These are phyloP conservation scores for Apiospora phragmitis DNA, from an alignment of 2,329 filamentous ascomycete genomes.

Conservation along the genomic window DNA sequence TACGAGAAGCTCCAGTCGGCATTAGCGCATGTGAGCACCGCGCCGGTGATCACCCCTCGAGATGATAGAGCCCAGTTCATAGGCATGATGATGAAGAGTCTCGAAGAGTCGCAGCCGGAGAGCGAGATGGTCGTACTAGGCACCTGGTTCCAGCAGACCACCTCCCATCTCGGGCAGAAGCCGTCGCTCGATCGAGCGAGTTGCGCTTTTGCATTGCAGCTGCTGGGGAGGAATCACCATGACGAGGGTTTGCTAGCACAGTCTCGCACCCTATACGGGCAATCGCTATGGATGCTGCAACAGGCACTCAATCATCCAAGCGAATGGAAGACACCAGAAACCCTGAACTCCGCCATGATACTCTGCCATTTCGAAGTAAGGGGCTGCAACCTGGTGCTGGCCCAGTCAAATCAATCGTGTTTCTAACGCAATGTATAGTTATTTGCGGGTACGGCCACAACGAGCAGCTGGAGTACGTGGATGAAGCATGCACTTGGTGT, in stretches of 20 bases:
- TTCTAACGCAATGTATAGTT: constrained; percentile 4
- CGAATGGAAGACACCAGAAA: constrained; percentile 15
- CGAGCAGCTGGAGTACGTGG: constrained; percentile 11
- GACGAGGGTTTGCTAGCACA: constrained; percentile 11
- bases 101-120: not conserved
- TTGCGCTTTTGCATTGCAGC: constrained; percentile 8
- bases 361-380: constrained; percentile 3
- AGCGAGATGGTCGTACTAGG: not conserved
- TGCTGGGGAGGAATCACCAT: constrained; percentile 9
- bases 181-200: constrained; percentile 6
- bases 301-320: constrained; percentile 12
- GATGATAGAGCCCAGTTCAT: constrained; percentile 11
- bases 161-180: constrained; percentile 4
- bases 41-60: not conserved
- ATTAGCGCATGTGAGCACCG: not conserved
- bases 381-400: not conserved
- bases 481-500: constrained; percentile 13
- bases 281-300: constrained; percentile 9
- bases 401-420: not conserved
- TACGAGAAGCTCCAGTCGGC: constrained; percentile 7
- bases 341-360: constrained; percentile 1
- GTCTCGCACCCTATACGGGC: constrained; percentile 12
- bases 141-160: not conserved
- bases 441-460: constrained; percentile 12
- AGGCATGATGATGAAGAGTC: constrained; percentile 6